These are phyloP conservation scores for Iberis pinnata DNA, from an alignment of 345 rosid species.

Conservation along the genomic window DNA sequence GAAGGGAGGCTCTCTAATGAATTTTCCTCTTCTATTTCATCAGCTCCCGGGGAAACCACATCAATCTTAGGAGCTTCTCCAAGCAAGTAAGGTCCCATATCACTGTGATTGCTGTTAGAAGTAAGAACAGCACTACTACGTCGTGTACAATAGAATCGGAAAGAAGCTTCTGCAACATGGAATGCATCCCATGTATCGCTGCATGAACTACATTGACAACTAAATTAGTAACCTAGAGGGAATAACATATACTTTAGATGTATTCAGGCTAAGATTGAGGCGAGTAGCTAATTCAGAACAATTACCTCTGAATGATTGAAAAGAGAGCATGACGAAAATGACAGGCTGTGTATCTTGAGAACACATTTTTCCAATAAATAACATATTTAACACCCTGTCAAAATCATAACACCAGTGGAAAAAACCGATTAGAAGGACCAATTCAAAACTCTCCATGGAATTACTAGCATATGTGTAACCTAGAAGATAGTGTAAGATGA, in stretches of 20 bases:
- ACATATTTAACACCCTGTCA: constrained; percentile 83
- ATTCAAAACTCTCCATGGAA: neutral
- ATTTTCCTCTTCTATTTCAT: constrained; percentile 62
- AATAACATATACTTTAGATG: neutral
- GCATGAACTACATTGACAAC: constrained; percentile 58
- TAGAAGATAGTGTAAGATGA: neutral
- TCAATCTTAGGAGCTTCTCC: constrained; percentile 92
- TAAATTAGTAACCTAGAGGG: no score
- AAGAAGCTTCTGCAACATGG: constrained; percentile 83
- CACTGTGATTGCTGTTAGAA: constrained; percentile 39
- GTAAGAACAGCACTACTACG: constrained; percentile 33
- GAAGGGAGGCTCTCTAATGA: constrained; percentile 70
- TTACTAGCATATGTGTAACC: neutral
- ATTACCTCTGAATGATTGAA: constrained; percentile 76
- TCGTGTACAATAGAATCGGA: constrained; percentile 57
- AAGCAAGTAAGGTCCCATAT: constrained; percentile 63
- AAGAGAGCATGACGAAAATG: constrained; percentile 86
- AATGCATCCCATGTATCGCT: constrained; percentile 91
- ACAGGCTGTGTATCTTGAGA: constrained; percentile 58
- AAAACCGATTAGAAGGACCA: neutral
- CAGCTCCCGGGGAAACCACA: constrained; percentile 48
- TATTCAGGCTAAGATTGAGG: neutral
- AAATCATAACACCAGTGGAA: neutral
- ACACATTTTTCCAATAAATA: constrained; percentile 63
- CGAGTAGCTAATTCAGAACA: neutral